Base-by-base conservation (phyloP, 805 yeast species). In the Saturnispora quitensis region DNA sequence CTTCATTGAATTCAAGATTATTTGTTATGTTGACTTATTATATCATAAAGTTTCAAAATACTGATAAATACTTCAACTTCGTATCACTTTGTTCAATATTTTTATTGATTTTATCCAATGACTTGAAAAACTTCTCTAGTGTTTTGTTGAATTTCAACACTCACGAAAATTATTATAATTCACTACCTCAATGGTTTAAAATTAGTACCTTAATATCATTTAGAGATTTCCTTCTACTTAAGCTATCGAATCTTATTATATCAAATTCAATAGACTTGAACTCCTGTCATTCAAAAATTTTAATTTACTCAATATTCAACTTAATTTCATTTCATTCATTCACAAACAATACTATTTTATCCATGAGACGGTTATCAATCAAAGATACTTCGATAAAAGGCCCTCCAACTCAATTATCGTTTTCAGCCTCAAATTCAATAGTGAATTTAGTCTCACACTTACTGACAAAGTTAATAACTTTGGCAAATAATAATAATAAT, bases 271-370 rank as follows among this genome's bases (percentile, higher is more conserved):
- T 73, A 55, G 51, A 44, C 18, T 60, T 68, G 34, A 68, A 68
- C 48, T 53, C 53, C 15, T 56, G 68, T 4, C 60, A 74, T 13
- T 65, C 78, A 4, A 75, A 81, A 0, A 74, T 81, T 12, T 65
- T 80, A 36, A 74, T 78, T 47, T 86, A 85, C 59, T 70, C 78
- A 48, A 62, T 84, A 8, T 84, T 82, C 65, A 85, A 86, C 60
- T 59, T 84, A 47, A 66, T 86, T 13, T 81, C 79, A 2, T 60
- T 74, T 13, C 56, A 56, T 6, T 31, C 34, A 31, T 31, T 31
- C 28, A 38, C 53, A 33, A 18, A 53, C 10, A 45, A 44, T 8
- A 51, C 55, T 13, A 58, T 62, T 18, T 42, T 56, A 13, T 47
- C 46, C n/a, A 56, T 52, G 48, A 56, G 60, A 31, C 52, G 57